phyloP scores from a whole-genome alignment of 139 green algal species.

The Tetradesmus lagerheimii region DNA sequence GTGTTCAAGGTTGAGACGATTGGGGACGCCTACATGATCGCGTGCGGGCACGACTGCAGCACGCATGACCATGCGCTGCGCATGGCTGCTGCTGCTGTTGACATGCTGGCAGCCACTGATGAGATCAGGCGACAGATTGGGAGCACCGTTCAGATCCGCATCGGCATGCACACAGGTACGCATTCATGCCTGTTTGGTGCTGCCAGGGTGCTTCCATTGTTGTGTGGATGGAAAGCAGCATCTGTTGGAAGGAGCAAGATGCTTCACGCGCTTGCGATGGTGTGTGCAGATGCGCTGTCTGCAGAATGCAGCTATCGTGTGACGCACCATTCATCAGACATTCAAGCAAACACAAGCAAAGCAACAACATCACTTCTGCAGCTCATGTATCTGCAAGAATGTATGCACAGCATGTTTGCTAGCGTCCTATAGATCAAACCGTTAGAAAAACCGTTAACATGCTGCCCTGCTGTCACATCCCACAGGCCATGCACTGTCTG shows the following conservation, averaged over 20 bases:
- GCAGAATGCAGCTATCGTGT: too few species aligned
- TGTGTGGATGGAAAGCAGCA: too few species aligned
- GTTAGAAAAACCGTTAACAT: too few species aligned
- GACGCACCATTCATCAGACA: too few species aligned
- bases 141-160: constrained; percentile 1
- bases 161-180: constrained; percentile 16
- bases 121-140: constrained; percentile 13
- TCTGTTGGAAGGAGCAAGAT: too few species aligned
- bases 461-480: background rate
- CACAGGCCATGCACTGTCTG: background rate
- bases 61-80: background rate
- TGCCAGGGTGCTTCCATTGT: background rate
- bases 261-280: too few species aligned
- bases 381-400: too few species aligned
- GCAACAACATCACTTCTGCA: too few species aligned
- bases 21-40: background rate
- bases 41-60: background rate
- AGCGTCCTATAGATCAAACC: too few species aligned
- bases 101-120: constrained; percentile 3
- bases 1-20: constrained; percentile 16
- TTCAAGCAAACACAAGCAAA: too few species aligned
- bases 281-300: too few species aligned
- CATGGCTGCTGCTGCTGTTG: background rate
- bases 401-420: too few species aligned
- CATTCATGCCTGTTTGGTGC: background rate